Evolutionary conservation across 495 filamentous ascomycete species (phyloP).

Genomic region (Bacidia gigantensis): DNA sequence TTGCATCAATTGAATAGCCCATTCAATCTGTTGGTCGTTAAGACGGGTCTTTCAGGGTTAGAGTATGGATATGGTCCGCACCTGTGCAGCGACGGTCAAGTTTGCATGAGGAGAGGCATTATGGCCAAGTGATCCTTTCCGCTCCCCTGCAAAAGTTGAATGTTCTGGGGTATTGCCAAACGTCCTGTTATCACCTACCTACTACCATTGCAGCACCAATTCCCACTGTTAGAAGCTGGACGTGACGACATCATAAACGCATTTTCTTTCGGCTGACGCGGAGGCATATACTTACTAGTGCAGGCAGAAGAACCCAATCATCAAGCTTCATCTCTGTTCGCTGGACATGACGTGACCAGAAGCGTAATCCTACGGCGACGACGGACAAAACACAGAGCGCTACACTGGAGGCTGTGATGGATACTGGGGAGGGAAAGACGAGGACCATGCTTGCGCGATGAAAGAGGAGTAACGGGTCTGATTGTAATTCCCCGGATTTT

Average conservation of each 20-base stretch:
- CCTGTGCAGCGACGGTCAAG: not conserved
- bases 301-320: constrained; percentile 3
- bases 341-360: not conserved
- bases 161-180: no score
- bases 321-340: not conserved
- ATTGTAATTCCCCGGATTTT: not conserved
- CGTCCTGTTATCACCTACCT: not conserved
- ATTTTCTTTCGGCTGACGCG: not conserved
- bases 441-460: not conserved
- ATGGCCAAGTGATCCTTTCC: not conserved
- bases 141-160: not conserved
- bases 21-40: not conserved
- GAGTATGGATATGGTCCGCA: not conserved
- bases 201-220: not conserved
- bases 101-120: not conserved
- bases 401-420: not conserved
- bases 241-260: not conserved
- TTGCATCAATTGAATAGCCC: constrained; percentile 9
- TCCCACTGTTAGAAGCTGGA: constrained; percentile 3
- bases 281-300: not conserved
- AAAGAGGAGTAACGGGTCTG: not conserved
- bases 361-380: constrained; percentile 1
- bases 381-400: not conserved
- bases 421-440: not conserved
- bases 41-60: not conserved